Base-by-base conservation (phyloP, 768 basidiomycete species). In the Rhodotorula babjevae region DNA sequence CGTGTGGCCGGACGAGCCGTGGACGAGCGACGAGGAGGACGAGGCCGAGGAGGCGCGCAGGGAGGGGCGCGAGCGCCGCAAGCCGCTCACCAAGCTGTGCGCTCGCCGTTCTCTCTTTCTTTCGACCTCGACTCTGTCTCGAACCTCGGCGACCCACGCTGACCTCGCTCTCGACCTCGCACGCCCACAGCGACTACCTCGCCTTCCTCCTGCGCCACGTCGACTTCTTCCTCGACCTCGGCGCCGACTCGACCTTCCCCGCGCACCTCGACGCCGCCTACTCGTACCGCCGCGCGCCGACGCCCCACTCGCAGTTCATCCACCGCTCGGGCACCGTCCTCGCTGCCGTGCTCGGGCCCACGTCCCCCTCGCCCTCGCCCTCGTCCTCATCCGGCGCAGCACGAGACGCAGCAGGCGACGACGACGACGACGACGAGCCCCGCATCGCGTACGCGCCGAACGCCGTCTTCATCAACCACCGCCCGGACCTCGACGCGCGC, bases 261-360 rank as follows among this genome's bases (percentile, higher is more conserved):
- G 0, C 58, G 6, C n/a, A 50, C 18, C 60, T 96, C 69, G 89
- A 93, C 74, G 90, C 92, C 29, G 84, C 89, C 33, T 98, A 97
- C 82, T 90, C 90, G 16, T 98, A 97, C 79, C 89, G 94, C 23
- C 88, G 89, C 61, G 73, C 52, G 82, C 86, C 55, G 84, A 88
- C 9, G 91, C 87, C 83, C 84, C 85, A 92, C 81, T 90, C 92
- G 29, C 95, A 98, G 79, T 97, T 92, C 80, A 90, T 96, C 44
- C 95, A 96, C 78, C 87, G 88, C 61, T 87, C 89, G 10, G 96
- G 96, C 3, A 87, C 90, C 33, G 93, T 91, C 16, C 92, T 97
- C 78, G 87, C 93, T 16, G 93, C 96, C 79, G 89, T 95, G 69
- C 78, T 93, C 10, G 36, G 36, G 36, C 36, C 36, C 36, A 5